Evolutionary conservation across 495 filamentous ascomycete genomes (phyloP), one percentile per base, ranked within the genome.

Genomic region (Podospora fimiseda): DNA sequence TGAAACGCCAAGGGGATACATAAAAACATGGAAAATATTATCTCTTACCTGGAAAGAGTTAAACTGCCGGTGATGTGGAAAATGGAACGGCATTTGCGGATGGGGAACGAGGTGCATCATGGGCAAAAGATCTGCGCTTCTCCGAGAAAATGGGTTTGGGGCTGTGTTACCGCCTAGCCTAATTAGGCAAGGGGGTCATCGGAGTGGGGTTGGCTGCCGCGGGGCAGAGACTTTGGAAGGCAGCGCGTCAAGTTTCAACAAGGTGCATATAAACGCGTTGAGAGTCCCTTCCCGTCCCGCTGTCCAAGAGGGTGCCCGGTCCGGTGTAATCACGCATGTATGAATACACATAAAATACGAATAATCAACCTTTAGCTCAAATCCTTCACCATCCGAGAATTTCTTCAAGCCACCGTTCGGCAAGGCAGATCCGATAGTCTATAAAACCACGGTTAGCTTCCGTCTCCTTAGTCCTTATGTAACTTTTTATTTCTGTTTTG

Each of bases 201-300:
- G 51, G 49, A 48, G 38, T 50, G 52, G 52, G 52, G 56, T 63
- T 45, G 48, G 49, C 40, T 41, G 52, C 51, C 43, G 36, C 22
- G 9, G 33, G 45, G 36, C n/a, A n/a, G n/a, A n/a, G n/a, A n/a
- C n/a, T n/a, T n/a, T n/a, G n/a, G n/a, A n/a, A n/a, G n/a, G n/a
- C n/a, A 45, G 43, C 43, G 43, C 18, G 43, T 23, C 43, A 45
- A 37, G n/a, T n/a, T n/a, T n/a, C n/a, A n/a, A n/a, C n/a, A n/a
- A 23, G 27, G 48, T 50, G 53, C 57, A 63, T 60, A 63, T 63
- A 63, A 63, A 60, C 53, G 50, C 54, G 23, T 33, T 51, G 56
- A n/a, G 20, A 33, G 43, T 58, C 59, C 59, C 48, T 50, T 36
- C 40, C 23, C 45, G 22, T 46, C 42, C 41, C 36, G 41, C 40